phyloP scores from a whole-genome alignment of 345 rosid species.

The Dovyalis caffra region DNA sequence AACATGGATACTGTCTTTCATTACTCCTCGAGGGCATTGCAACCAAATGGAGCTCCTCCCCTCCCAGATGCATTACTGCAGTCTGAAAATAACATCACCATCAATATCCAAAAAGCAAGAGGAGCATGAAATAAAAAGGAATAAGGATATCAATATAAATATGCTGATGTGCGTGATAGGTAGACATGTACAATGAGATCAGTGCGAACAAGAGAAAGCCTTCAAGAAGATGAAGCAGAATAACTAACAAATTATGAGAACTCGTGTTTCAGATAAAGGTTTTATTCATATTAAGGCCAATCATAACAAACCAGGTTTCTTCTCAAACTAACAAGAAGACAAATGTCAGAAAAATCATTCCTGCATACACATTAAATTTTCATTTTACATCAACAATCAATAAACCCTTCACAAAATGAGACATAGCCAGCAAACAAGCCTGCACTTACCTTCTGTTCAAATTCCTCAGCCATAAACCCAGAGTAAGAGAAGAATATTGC shows the following conservation, averaged over 20 bases:
- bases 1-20: constrained; percentile 60
- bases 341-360: neutral
- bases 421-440: neutral
- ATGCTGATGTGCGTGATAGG: constrained; percentile 1
- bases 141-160: neutral
- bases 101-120: neutral
- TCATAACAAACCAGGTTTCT: neutral
- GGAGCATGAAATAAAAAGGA: neutral
- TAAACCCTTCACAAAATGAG: neutral
- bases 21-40: constrained; percentile 68
- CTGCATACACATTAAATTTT: no score
- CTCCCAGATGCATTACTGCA: constrained; percentile 77
- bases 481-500: neutral
- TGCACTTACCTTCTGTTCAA: neutral
- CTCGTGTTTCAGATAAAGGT: neutral
- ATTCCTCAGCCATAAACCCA: neutral
- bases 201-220: neutral
- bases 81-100: constrained; percentile 53
- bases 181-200: neutral
- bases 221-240: neutral
- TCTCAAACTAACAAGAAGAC: neutral
- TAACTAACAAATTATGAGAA: neutral
- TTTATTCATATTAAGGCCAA: neutral
- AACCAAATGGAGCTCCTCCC: constrained; percentile 91
- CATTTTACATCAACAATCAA: neutral